Conservation (phyloP, 495 filamentous ascomycete genomes). For the Talaromyces nanjingensis region DNA sequence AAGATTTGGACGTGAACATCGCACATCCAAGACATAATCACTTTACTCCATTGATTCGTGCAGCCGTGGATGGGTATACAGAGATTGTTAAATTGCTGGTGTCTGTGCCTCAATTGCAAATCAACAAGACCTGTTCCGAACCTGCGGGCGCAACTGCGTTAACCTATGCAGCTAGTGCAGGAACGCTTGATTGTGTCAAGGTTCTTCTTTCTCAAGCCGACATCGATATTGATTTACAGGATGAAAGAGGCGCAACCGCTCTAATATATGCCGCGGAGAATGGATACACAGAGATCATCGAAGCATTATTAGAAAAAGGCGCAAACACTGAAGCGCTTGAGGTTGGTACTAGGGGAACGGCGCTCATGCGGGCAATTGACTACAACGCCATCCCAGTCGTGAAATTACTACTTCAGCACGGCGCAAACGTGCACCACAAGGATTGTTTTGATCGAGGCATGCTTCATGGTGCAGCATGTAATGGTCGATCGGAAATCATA, state of each 20-base stretch:
- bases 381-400: background rate
- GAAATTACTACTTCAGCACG: background rate
- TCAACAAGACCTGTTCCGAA: background rate
- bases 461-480: slow-evolving; percentile 4
- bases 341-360: background rate
- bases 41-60: background rate
- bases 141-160: background rate
- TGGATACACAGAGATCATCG: background rate
- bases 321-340: background rate
- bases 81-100: background rate
- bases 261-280: background rate
- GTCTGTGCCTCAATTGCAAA: background rate
- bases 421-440: background rate
- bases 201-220: background rate
- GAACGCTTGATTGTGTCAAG: background rate
- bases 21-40: background rate
- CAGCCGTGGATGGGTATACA: background rate
- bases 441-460: background rate
- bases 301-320: background rate
- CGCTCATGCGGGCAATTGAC: background rate
- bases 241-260: background rate
- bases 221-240: background rate
- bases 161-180: background rate
- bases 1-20: background rate
- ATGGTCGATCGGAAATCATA: background rate